These are phyloP conservation scores for Hypholoma sublateritium DNA, from an alignment of 768 basidiomycete species.

Conservation along the genomic window DNA sequence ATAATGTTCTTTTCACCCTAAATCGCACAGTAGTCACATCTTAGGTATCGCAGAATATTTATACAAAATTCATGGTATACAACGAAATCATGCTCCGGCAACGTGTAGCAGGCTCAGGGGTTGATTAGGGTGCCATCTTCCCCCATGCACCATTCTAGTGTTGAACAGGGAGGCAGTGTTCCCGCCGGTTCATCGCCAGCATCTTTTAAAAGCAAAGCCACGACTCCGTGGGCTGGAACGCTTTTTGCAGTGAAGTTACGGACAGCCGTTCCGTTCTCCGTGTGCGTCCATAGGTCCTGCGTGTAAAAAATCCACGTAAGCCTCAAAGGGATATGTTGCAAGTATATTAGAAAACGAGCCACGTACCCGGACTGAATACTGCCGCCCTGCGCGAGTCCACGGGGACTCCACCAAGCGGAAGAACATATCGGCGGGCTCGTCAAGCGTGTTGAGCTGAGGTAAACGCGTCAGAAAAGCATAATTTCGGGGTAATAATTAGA, in stretches of 20 bases:
- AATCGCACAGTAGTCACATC: too few species aligned
- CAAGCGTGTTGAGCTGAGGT: conserved; percentile 56
- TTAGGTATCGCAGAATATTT: too few species aligned
- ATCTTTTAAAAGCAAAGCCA: conserved; percentile 64
- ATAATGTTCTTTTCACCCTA: too few species aligned
- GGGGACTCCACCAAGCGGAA: conserved; percentile 70
- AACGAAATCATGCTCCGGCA: too few species aligned
- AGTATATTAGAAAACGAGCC: too few species aligned
- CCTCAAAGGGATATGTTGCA: neutral
- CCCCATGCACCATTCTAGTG: conserved; percentile 55
- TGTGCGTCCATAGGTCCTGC: conserved; percentile 75
- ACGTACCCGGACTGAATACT: conserved; percentile 64
- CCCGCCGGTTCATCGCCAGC: conserved; percentile 66
- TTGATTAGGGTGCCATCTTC: conserved; percentile 50
- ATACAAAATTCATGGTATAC: too few species aligned
- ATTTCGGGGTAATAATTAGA: too few species aligned
- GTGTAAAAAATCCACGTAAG: neutral
- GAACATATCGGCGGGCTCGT: conserved; percentile 54
- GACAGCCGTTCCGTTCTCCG: conserved; percentile 64
- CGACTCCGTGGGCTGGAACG: conserved; percentile 70
- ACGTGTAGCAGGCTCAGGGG: too few species aligned
- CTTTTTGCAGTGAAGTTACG: conserved; percentile 52
- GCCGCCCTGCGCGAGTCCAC: conserved; percentile 66
- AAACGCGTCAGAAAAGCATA: neutral
- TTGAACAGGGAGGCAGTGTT: conserved; percentile 55